A percentile compares a stretch with the other conserved stretches of the same genome.
Conservation (phyloP, 805 yeast species). For the Metschnikowia santaceciliae region DNA sequence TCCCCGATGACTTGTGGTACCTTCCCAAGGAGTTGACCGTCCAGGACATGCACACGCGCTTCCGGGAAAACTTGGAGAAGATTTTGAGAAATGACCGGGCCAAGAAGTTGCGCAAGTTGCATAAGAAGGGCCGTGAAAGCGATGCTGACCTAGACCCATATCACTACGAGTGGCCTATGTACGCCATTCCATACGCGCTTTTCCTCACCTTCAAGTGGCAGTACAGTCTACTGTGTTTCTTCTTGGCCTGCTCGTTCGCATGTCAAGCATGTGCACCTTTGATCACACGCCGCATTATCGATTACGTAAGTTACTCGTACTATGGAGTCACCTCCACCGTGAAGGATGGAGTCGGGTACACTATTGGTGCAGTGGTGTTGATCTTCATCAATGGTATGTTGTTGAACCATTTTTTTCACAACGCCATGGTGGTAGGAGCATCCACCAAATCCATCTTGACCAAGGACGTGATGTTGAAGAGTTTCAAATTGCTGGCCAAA, state of each 20-base stretch:
- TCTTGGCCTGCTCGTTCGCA: conserved; percentile 44
- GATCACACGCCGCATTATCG: conserved; percentile 59
- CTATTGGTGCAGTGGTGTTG: conserved; percentile 62
- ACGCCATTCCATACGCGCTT: conserved; percentile 41
- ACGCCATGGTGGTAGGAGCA: conserved; percentile 42
- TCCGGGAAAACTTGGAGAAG: conserved; percentile 22
- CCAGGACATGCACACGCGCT: conserved; percentile 31
- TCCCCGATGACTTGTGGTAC: conserved; percentile 35
- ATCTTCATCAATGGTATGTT: conserved; percentile 41
- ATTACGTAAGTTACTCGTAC: conserved; percentile 54
- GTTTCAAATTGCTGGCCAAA: conserved; percentile 34
- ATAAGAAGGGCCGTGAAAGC: not conserved
- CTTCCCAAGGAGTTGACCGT: conserved; percentile 35
- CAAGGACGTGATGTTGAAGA: conserved; percentile 35
- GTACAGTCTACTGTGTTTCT: conserved; percentile 37
- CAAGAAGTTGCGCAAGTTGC: conserved; percentile 17
- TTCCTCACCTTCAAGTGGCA: conserved; percentile 47
- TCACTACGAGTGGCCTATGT: conserved; percentile 38
- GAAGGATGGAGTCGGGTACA: conserved; percentile 70
- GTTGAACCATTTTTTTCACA: conserved; percentile 40
- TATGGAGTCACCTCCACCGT: conserved; percentile 37
- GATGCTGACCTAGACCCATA: not conserved
- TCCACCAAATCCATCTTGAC: conserved; percentile 38
- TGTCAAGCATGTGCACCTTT: conserved; percentile 60
- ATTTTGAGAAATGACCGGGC: conserved; percentile 19